Base-by-base conservation (phyloP, 148 eudicot genomes). In the Vaccinium corymbosum region DNA sequence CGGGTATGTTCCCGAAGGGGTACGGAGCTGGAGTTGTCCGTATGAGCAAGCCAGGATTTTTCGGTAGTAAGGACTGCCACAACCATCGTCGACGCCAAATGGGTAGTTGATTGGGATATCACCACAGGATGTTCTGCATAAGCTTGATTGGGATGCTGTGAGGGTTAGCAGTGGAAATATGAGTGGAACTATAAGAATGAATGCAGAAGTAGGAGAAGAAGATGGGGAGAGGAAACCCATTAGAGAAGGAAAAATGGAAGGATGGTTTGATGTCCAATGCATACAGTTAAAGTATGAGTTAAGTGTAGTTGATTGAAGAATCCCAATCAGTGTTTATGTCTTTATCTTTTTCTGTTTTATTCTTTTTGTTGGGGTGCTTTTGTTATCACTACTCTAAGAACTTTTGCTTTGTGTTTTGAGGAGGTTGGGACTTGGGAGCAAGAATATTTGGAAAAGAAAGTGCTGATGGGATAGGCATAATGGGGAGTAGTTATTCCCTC, bases 51-150 rank as follows among this genome's bases (percentile, higher is more conserved):
- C 89, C 50, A 96, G 89, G 80, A 97, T 82, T 89, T 88, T 93
- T 13, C 95, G 80, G 86, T 97, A 97, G 81, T 93, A 97, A 0
- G 94, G 97, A 88, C 93, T 94, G 68, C 99, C 98, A 27, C 97
- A 97, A 22, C 99, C 99, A 38, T 93, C 92, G 38, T 93, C 97
- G 32, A 94, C 89, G 83, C 94, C 92, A 29, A 97, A 89, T 1
- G 99, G 99, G 87, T 94, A 97, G 82, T 88, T 89, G 79, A 97
- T 93, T 15, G 93, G 90, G 46, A 94, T 91, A 48, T 87, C 87
- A 22, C 92, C 97, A 51, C 99, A 96, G 9, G 95, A 85, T 8
- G 91, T 89, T 81, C 95, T 84, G 85, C 99, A 97, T 6, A 84
- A 87, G 73, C 77, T 86, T 38, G 97, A 88, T 85, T 96, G 95